Evolutionary conservation across 2,329 filamentous ascomycete genomes (phyloP).

Genomic region (Aphanoascus verrucosus): DNA sequence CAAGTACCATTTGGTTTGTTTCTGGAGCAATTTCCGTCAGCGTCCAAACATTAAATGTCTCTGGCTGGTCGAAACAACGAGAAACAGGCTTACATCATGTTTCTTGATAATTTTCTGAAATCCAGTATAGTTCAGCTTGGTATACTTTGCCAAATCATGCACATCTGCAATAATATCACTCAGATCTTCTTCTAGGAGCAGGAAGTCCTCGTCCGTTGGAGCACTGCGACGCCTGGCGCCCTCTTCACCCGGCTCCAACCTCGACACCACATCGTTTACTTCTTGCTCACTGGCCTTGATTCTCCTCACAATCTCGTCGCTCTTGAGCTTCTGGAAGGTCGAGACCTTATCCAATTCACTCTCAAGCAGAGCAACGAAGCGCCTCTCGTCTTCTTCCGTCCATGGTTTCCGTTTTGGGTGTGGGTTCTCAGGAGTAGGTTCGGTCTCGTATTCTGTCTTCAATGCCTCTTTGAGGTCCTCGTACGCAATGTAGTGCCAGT

Average conservation of each 20-base stretch:
- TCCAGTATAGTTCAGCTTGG: slow-evolving; percentile 94
- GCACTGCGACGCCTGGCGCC: slow-evolving; percentile 29
- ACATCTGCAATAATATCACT: slow-evolving; percentile 98
- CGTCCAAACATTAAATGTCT: neutral
- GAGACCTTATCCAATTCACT: slow-evolving; percentile 94
- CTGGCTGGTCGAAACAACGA: neutral
- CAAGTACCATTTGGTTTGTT: slow-evolving; percentile 87
- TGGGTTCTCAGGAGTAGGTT: slow-evolving; percentile 37
- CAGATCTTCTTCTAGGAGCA: slow-evolving; percentile 84
- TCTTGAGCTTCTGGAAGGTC: slow-evolving; percentile 94
- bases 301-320: slow-evolving; percentile 83
- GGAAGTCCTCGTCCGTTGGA: slow-evolving; percentile 82
- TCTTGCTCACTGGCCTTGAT: slow-evolving; percentile 83
- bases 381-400: slow-evolving; percentile 83
- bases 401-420: slow-evolving; percentile 54
- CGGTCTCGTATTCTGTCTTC: slow-evolving; percentile 56
- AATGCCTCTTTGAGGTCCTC: slow-evolving; percentile 82
- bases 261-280: slow-evolving; percentile 73
- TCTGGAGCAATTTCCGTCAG: slow-evolving; percentile 42
- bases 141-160: slow-evolving; percentile 95
- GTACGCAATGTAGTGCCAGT: slow-evolving; percentile 98
- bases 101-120: slow-evolving; percentile 99
- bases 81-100: slow-evolving; percentile 65
- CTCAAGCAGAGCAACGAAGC: slow-evolving; percentile 79
- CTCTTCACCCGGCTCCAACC: slow-evolving; percentile 46